A percentile compares a stretch with the other conserved stretches of the same genome.
These are phyloP conservation scores for Fusarium anthophilum DNA, from an alignment of 2,329 filamentous ascomycete species.

Conservation along the genomic window DNA sequence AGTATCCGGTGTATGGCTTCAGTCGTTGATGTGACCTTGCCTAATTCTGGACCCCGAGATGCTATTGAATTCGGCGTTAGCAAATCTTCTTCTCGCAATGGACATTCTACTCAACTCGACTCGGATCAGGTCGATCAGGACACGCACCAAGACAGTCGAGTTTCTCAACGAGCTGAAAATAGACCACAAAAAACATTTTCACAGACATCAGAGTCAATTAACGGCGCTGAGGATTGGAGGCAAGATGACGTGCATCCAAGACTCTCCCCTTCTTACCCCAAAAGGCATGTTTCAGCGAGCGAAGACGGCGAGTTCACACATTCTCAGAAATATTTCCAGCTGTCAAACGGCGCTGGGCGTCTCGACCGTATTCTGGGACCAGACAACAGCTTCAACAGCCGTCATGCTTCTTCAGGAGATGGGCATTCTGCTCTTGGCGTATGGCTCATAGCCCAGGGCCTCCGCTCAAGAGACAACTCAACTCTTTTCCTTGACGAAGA, in stretches of 20 bases:
- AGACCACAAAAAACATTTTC: background rate
- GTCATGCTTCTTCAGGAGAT: slow-evolving; percentile 45
- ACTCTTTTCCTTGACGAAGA: slow-evolving; percentile 24
- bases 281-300: background rate
- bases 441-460: slow-evolving; percentile 50
- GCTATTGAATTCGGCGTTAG: slow-evolving; percentile 56
- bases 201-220: no score
- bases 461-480: slow-evolving; percentile 44
- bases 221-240: background rate
- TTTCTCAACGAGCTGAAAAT: background rate
- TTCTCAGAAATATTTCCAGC: slow-evolving; percentile 27
- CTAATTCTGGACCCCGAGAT: slow-evolving; percentile 57
- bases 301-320: slow-evolving; percentile 8
- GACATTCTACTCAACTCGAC: background rate
- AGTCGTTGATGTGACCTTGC: slow-evolving; percentile 43
- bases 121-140: slow-evolving; percentile 6
- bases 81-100: slow-evolving; percentile 4
- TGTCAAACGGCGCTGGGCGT: slow-evolving; percentile 28
- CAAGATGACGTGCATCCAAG: background rate
- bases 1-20: slow-evolving; percentile 40
- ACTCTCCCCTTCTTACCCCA: background rate
- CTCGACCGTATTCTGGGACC: slow-evolving; percentile 36
- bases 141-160: background rate
- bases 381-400: slow-evolving; percentile 44
- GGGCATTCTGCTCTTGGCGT: slow-evolving; percentile 48